Percentiles rank a stretch among this genome's conserved stretches.
Conservation (phyloP, 169 alveolate species). For the Ichthyophthirius multifiliis region DNA sequence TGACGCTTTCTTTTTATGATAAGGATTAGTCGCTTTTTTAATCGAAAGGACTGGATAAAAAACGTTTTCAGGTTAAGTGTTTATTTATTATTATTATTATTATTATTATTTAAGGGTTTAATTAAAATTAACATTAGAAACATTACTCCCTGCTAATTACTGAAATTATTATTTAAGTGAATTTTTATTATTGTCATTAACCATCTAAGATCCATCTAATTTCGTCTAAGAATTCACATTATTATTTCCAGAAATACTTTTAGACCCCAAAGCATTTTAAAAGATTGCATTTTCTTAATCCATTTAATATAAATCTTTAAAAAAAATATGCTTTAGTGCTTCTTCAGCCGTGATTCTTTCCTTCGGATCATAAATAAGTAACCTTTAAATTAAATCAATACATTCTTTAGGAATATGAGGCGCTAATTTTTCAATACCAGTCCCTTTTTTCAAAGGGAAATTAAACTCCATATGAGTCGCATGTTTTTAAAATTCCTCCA, state of each 20-base stretch:
- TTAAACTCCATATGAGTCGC: constrained; percentile 75
- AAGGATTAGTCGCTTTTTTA: neutral
- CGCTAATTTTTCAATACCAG: constrained; percentile 44
- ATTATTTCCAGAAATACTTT: no score
- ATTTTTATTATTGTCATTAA: no score
- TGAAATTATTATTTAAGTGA: no score
- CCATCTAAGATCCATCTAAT: no score
- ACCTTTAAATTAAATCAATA: constrained; percentile 51
- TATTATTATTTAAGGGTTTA: neutral
- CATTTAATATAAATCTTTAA: constrained; percentile 39
- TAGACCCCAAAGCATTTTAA: no score
- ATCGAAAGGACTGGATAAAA: neutral
- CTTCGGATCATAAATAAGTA: constrained; percentile 56
- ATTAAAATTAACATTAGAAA: neutral
- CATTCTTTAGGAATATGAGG: constrained; percentile 50
- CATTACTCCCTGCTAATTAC: no score
- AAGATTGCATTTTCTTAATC: constrained; percentile 26
- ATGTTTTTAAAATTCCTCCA: constrained; percentile 65
- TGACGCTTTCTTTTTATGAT: neutral
- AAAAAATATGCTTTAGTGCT: constrained; percentile 56
- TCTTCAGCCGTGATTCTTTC: constrained; percentile 54
- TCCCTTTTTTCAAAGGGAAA: constrained; percentile 74
- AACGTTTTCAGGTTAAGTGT: constrained; percentile 2
- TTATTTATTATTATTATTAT: neutral
- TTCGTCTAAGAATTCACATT: no score